These are phyloP conservation scores for Astragalus membranaceus DNA, from an alignment of 306 rosid genomes.

Conservation along the genomic window DNA sequence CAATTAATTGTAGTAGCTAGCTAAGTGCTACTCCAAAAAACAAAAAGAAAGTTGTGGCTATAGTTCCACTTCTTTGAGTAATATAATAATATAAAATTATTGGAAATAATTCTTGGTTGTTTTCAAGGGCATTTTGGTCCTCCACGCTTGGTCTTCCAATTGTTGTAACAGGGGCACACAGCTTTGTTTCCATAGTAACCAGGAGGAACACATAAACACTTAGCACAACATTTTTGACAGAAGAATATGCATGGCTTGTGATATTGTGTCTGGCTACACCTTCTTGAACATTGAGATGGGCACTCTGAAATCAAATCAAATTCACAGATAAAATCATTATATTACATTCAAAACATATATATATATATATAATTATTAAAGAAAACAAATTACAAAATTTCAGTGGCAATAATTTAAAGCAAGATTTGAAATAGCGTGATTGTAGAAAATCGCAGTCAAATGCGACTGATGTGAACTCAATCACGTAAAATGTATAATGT, in stretches of 20 bases:
- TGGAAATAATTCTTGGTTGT: neutral
- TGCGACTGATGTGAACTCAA: too few relatives aligned
- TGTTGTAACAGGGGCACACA: slow-evolving; percentile 63
- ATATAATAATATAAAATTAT: neutral
- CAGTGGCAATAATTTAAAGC: too few relatives aligned
- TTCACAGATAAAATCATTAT: neutral
- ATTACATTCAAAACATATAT: neutral
- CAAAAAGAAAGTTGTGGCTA: neutral
- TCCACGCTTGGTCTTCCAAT: slow-evolving; percentile 56
- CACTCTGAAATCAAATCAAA: slow-evolving; percentile 30
- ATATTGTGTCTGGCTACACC: slow-evolving; percentile 42
- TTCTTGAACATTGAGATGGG: slow-evolving; percentile 33
- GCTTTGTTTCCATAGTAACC: slow-evolving; percentile 54
- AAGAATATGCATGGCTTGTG: slow-evolving; percentile 53
- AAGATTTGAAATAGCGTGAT: too few relatives aligned
- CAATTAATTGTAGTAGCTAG: neutral
- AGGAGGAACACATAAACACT: slow-evolving; percentile 50
- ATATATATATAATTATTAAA: neutral
- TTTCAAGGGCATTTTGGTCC: slow-evolving; percentile 61
- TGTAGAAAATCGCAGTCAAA: too few relatives aligned
- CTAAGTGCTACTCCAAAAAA: neutral
- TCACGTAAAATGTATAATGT: too few relatives aligned
- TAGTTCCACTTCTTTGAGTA: slow-evolving; percentile 12
- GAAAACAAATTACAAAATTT: neutral
- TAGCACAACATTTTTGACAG: slow-evolving; percentile 47